Evolutionary conservation across 768 basidiomycete species (phyloP).

Genomic region (Termitomyces eurrhizus): DNA sequence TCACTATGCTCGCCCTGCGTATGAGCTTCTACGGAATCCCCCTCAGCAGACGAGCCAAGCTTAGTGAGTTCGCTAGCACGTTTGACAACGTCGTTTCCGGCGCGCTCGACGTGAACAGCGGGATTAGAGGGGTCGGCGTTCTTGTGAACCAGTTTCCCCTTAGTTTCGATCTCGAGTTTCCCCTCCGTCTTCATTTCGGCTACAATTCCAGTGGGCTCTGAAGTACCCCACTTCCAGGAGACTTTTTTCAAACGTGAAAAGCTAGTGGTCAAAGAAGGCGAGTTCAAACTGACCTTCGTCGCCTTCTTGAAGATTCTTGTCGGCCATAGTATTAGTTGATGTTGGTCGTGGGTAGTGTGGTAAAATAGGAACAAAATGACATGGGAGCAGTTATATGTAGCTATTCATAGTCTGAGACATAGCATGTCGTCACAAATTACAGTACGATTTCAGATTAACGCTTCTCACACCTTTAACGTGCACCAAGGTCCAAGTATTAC

Average conservation of each 20-base stretch:
- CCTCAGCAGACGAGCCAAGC: slow-evolving; percentile 6
- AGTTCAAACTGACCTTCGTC: slow-evolving; percentile 20
- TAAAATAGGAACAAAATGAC: not conserved
- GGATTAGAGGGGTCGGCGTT: slow-evolving; percentile 24
- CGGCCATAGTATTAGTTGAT: slow-evolving; percentile 16
- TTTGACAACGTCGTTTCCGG: slow-evolving; percentile 27
- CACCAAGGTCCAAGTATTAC: not conserved
- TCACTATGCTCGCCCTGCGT: not conserved
- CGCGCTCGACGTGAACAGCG: slow-evolving; percentile 23
- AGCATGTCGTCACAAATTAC: slow-evolving; percentile 7
- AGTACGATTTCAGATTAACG: not conserved
- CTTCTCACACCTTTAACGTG: not conserved
- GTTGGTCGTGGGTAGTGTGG: not conserved
- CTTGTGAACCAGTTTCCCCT: slow-evolving; percentile 25
- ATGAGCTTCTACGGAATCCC: not conserved
- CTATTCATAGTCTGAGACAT: slow-evolving; percentile 7
- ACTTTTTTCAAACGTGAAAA: slow-evolving; percentile 8
- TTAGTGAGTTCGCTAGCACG: slow-evolving; percentile 25
- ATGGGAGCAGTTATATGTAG: not conserved
- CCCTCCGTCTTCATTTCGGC: slow-evolving; percentile 21
- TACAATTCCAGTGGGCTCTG: slow-evolving; percentile 20
- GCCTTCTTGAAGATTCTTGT: slow-evolving; percentile 22
- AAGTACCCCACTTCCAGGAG: slow-evolving; percentile 24
- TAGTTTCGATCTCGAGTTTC: slow-evolving; percentile 23
- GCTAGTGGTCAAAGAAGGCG: not conserved